Evolutionary conservation across 805 yeast genomes (phyloP).

Genomic region (Wickerhamiella azymoides): DNA sequence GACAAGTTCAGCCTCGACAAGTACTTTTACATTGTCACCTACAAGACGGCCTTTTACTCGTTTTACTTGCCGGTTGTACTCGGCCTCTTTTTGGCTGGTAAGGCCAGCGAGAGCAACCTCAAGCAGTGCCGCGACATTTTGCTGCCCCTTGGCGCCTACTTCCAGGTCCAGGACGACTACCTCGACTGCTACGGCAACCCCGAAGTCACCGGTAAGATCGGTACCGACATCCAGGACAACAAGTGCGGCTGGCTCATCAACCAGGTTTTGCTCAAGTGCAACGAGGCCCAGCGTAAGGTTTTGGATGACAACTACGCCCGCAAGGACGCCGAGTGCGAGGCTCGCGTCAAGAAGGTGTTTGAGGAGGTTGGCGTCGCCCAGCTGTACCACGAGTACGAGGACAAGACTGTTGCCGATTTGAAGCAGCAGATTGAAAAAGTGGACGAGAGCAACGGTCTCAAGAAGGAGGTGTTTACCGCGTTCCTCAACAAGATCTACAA

Average conservation of each 20-base stretch:
- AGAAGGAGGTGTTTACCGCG: constrained; percentile 65
- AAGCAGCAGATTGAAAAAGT: constrained; percentile 47
- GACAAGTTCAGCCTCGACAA: constrained; percentile 73
- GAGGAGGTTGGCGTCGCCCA: constrained; percentile 56
- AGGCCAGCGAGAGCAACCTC: constrained; percentile 54
- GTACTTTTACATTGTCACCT: constrained; percentile 89
- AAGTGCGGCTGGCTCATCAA: constrained; percentile 97
- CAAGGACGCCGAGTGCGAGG: constrained; percentile 58
- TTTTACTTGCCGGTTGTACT: constrained; percentile 95
- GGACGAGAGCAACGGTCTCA: constrained; percentile 91
- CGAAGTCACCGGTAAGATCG: constrained; percentile 93
- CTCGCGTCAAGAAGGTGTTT: constrained; percentile 57
- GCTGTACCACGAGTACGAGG: constrained; percentile 72
- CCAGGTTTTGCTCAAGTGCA: constrained; percentile 69
- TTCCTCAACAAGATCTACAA: constrained; percentile 88
- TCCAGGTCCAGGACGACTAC: constrained; percentile 97
- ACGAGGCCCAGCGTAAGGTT: constrained; percentile 65
- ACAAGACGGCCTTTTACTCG: constrained; percentile 94
- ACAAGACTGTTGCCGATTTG: constrained; percentile 51
- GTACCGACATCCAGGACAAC: constrained; percentile 96
- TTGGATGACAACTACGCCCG: constrained; percentile 85
- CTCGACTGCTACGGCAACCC: constrained; percentile 97
- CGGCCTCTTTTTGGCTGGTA: constrained; percentile 87
- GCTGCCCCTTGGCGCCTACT: constrained; percentile 93
- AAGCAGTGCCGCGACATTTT: constrained; percentile 78